Evolutionary conservation across 179 eudicot species (phyloP), one percentile per base, ranked within the genome.

Genomic region (Heliamphora pulchella): DNA sequence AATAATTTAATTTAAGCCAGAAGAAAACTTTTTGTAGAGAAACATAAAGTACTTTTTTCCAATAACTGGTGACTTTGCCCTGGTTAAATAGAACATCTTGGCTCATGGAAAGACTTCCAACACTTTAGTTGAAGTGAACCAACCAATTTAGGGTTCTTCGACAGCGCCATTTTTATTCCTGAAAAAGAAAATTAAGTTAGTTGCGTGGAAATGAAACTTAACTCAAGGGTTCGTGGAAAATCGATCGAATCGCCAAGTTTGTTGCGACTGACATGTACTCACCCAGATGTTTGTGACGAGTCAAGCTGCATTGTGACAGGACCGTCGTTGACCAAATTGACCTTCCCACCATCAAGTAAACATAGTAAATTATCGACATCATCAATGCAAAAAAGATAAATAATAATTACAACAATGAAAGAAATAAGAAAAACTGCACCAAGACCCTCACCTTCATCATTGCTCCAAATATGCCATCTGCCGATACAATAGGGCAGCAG

Each of bases 391-490:
- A 8, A 41, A 9, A 2, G 3, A 51, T 18, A 64, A 8, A 13
- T 48, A 61, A 44, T 22, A 46, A 39, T 2, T 57, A 74, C 41
- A 57, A 55, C 2, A 1, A n/a, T 8, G 18, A 41, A 67, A 44
- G 5, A 11, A 41, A 65, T 7, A 1, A 5, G 51, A 73, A 64
- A 59, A 46, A 22, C 44, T 18, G 15, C 43, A 51, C 73, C 48
- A 50, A 13, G 47, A 22, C 81, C 41, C 85, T 88, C 80, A 93
- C 96, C 91, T 92, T 94, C 99, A 96, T 96, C 97, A 87, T 94
- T 61, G 99, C 99, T 86, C 99, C 99, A 86, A 96, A 96, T 73
- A 96, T 61, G 68, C 99, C 98, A 91, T 96, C 98, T 96, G 91
- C 78, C 78, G 70, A 74, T 57, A 75, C 17, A 81, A 66, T 5